Base-by-base conservation (phyloP, 371 early-diverging fungal species). In the Gilbertella persicaria region DNA sequence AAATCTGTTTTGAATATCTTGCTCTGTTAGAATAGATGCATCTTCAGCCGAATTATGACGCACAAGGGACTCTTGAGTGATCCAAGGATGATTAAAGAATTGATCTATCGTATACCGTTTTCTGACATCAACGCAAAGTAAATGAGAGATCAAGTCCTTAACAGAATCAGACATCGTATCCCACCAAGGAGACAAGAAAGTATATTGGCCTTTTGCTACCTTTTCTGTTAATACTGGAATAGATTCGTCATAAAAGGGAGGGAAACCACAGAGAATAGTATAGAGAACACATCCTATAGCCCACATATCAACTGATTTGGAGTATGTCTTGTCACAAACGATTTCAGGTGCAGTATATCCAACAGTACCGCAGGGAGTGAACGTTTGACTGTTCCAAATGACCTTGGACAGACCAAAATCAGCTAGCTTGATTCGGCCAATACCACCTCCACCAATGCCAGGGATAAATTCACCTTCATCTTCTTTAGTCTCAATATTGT, bases 271-370 rank as follows among this genome's bases (percentile, higher is more conserved):
- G 10, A 95, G 74, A 50, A 94, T 66, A 1, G 93, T 92, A 60
- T 94, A 96, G 21, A 94, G 82, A 38, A 96, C 92, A 65, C 94
- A 94, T 29, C 96, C 96, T 45, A 94, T 82, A 14, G 94, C 91
- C 96, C 96, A 96, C 87, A 93, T 88, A 64, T 96, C 96, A 12
- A 94, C 95, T 8, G 87, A 81, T 67, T 89, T 90, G 44, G 86
- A 85, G 60, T 92, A 91, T 10, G 82, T 73, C 55, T 90, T 84
- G 59, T 89, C 90, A 28, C 83, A 82, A 28, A 95, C 85, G 26
- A 94, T 92, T 64, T 95, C 95, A 17, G 95, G 95, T 4, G 95
- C 95, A 2, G 97, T 92, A 57, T 93, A 94, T 21, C 93, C 94
- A 1, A 92, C 88, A 5, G 95, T 95, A 8, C 95, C 95, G 62